Evolutionary conservation across 2,329 filamentous ascomycete species (phyloP), one percentile per base, ranked within the genome.

Genomic region (Chrysosporium queenslandicum): DNA sequence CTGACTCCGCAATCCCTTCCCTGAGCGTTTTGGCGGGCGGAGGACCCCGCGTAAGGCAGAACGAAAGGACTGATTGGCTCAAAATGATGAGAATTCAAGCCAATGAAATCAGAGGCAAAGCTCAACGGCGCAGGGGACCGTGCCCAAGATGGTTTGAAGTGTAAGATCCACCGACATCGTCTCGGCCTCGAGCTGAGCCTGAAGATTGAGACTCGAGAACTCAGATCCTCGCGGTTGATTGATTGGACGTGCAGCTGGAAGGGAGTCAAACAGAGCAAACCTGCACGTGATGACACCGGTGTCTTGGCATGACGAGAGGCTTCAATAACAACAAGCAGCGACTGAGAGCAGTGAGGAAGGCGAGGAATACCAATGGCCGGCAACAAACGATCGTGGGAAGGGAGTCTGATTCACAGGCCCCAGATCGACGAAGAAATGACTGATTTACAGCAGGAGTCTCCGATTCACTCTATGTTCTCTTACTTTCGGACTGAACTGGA

Each of bases 401-500:
- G 68, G 16, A 59, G 65, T 47, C 56, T 62, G 2, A 52, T 65
- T 51, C 54, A 25, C 46, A 37, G 34, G 37, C n/a, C 47, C 1
- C 16, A 25, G 14, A 36, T 32, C 18, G 41, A 40, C 14, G 39
- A 20, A 34, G 34, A 52, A 4, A 52, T 52, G 53, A 42, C 34
- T 4, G 29, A 39, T 7, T 23, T 29, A 4, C 58, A 66, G 11
- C 40, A 61, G 3, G 49, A 56, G 3, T 75, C 74, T 53, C 71
- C 73, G 1, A 75, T 76, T 56, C 66, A 77, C 55, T 66, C 82
- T 58, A 89, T 97, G 78, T 98, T 98, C 66, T 85, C 87, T 67
- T 72, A 68, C 6, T 95, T 97, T 67, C 84, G 90, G 48, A 77
- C 85, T 62, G 90, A 96, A 70, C 76, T 98, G 25, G 92, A 98